Evolutionary conservation across 805 yeast genomes (phyloP).

Genomic region (Teunomyces atbi): DNA sequence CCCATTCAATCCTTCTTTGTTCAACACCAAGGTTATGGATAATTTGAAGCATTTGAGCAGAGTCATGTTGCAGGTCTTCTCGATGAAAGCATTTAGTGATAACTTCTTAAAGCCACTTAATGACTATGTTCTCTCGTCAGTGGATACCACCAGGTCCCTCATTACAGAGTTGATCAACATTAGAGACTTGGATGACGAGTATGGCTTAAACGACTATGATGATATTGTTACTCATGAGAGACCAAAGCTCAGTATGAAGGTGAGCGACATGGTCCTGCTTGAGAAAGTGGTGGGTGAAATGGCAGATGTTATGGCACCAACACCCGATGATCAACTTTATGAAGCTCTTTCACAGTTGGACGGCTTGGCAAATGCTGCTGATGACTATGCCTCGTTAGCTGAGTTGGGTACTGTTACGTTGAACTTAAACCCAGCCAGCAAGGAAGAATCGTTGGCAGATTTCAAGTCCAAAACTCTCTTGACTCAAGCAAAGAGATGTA

Average conservation of each 20-base stretch:
- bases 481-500: conserved; percentile 77
- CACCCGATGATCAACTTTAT: conserved; percentile 54
- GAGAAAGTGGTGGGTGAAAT: conserved; percentile 43
- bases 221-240: conserved; percentile 56
- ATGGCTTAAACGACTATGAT: conserved; percentile 62
- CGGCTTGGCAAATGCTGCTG: conserved; percentile 34
- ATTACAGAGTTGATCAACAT: conserved; percentile 51
- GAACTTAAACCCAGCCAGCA: conserved; percentile 52
- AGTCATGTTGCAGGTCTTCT: conserved; percentile 62
- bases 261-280: conserved; percentile 46
- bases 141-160: conserved; percentile 44
- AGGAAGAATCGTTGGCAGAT: conserved; percentile 49
- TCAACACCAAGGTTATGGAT: conserved; percentile 26
- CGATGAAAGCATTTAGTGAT: conserved; percentile 68
- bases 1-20: conserved; percentile 19
- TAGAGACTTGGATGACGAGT: conserved; percentile 56
- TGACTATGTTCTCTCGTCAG: conserved; percentile 58
- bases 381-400: conserved; percentile 47
- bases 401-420: conserved; percentile 54
- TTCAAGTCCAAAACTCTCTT: conserved; percentile 57
- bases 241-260: conserved; percentile 45
- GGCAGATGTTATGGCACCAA: conserved; percentile 45
- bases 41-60: conserved; percentile 59
- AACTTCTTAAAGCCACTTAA: conserved; percentile 77
- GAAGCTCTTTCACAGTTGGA: conserved; percentile 42